A percentile compares a stretch with the other conserved stretches of the same genome.
Evolutionary conservation across 495 filamentous ascomycete species (phyloP).

Genomic region (Letharia columbiana): DNA sequence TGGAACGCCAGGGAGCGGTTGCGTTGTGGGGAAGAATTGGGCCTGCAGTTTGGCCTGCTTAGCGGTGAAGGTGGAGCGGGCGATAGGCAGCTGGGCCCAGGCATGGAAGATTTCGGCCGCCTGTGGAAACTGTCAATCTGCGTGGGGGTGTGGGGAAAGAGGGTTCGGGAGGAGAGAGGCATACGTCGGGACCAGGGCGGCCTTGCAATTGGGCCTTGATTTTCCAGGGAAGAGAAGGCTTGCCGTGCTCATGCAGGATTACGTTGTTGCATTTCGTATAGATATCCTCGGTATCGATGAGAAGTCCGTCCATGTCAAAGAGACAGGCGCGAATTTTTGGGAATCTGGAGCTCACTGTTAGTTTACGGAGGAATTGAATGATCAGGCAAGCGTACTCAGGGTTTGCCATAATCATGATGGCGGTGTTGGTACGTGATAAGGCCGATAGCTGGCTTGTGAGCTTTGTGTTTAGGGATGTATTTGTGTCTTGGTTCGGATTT

Average conservation of each 20-base stretch:
- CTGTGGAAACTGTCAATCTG: slow-evolving; percentile 27
- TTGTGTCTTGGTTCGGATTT: too few species aligned
- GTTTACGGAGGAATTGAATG: slow-evolving; percentile 5
- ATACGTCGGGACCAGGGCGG: slow-evolving; percentile 65
- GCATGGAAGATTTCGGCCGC: slow-evolving; percentile 55
- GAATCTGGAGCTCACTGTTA: slow-evolving; percentile 37
- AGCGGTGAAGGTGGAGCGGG: slow-evolving; percentile 50
- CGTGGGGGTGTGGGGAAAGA: slow-evolving; percentile 21
- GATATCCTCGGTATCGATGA: slow-evolving; percentile 88
- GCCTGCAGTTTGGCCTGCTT: slow-evolving; percentile 54
- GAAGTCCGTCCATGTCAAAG: slow-evolving; percentile 97
- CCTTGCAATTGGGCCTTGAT: slow-evolving; percentile 95
- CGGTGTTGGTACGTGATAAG: neutral
- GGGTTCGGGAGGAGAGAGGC: slow-evolving; percentile 31
- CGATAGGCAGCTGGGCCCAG: slow-evolving; percentile 84
- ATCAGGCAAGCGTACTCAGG: slow-evolving; percentile 22
- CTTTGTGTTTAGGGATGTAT: neutral
- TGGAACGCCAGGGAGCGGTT: slow-evolving; percentile 71
- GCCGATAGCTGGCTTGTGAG: slow-evolving; percentile 5
- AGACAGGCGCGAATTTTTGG: slow-evolving; percentile 84
- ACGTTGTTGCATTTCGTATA: slow-evolving; percentile 79
- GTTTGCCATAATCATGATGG: slow-evolving; percentile 21
- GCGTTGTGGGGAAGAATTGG: slow-evolving; percentile 60
- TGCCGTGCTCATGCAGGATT: slow-evolving; percentile 65
- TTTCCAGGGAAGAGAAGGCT: slow-evolving; percentile 71